Percentiles rank a stretch among this genome's conserved stretches.
These are phyloP conservation scores for Apiospora kogelbergensis DNA, from an alignment of 2,329 filamentous ascomycete species.

Conservation along the genomic window DNA sequence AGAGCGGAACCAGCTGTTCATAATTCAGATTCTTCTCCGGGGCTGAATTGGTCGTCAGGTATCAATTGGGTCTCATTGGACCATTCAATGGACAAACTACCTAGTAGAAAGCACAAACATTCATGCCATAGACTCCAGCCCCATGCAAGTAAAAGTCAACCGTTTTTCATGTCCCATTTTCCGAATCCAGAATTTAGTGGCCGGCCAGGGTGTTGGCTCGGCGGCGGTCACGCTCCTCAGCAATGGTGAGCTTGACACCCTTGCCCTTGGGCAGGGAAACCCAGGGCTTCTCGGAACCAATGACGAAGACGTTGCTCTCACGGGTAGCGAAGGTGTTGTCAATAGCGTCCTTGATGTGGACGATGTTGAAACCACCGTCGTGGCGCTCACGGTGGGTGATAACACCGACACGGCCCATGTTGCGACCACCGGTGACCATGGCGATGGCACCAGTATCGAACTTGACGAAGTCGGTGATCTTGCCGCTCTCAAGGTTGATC, in stretches of 20 bases:
- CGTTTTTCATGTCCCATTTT: conserved; percentile 25
- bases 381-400: conserved; percentile 99
- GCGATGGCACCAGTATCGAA: conserved; percentile 98
- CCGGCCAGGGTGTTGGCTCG: conserved; percentile 61
- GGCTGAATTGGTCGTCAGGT: conserved; percentile 19
- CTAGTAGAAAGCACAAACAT: conserved; percentile 28
- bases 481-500: conserved; percentile 95
- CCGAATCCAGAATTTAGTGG: conserved; percentile 43
- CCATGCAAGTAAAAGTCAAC: conserved; percentile 33
- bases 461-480: conserved; percentile 97
- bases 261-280: conserved; percentile 99
- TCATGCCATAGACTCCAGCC: conserved; percentile 31
- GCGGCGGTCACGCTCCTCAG: conserved; percentile 98
- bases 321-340: conserved; percentile 99
- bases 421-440: conserved; percentile 99
- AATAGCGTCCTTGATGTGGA: conserved; percentile 99
- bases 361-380: conserved; percentile 99
- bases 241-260: conserved; percentile 99
- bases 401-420: conserved; percentile 99
- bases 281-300: conserved; percentile 98
- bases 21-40: conserved; percentile 8
- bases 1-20: conserved; percentile 1
- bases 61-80: conserved; percentile 36
- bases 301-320: conserved; percentile 99
- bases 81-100: conserved; percentile 25